These are phyloP conservation scores for Oldenlandia corymbosa DNA, from an alignment of 257 asterid species.

Conservation along the genomic window DNA sequence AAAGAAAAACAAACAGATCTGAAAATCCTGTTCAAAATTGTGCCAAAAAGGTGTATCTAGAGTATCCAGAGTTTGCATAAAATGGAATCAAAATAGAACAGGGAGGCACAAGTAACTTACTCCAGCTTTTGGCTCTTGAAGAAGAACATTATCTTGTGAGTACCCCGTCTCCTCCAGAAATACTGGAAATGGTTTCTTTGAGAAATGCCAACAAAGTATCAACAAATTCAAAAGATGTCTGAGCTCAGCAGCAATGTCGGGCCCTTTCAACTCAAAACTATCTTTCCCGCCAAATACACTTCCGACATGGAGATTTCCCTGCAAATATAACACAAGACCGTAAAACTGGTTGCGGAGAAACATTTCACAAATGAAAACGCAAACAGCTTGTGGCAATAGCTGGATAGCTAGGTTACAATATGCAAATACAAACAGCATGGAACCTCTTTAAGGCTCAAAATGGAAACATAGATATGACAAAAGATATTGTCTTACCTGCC, in stretches of 20 bases:
- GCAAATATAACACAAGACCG: constrained; percentile 24
- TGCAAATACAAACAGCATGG: background rate
- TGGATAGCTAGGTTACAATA: background rate
- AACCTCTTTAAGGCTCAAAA: background rate
- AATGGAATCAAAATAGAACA: background rate
- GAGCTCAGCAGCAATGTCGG: constrained; percentile 74
- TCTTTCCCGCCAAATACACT: constrained; percentile 82
- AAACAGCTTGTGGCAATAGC: background rate
- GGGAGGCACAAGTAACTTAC: constrained; percentile 39
- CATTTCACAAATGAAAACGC: no score
- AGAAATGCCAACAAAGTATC: constrained; percentile 95
- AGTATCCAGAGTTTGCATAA: background rate
- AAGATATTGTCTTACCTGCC: constrained; percentile 58
- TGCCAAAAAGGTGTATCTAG: background rate
- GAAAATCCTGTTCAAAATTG: background rate
- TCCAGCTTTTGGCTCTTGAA: constrained; percentile 99
- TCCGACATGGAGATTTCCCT: constrained; percentile 75
- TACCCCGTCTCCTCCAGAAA: constrained; percentile 93
- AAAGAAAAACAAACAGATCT: no score
- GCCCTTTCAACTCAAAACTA: constrained; percentile 67
- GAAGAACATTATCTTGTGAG: constrained; percentile 73
- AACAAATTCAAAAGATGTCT: constrained; percentile 67
- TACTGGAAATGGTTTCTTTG: constrained; percentile 73
- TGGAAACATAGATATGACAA: background rate
- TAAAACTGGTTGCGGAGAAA: background rate